Evolutionary conservation across 2,329 filamentous ascomycete species (phyloP).

Genomic region (Cladosporium sphaerospermum): DNA sequence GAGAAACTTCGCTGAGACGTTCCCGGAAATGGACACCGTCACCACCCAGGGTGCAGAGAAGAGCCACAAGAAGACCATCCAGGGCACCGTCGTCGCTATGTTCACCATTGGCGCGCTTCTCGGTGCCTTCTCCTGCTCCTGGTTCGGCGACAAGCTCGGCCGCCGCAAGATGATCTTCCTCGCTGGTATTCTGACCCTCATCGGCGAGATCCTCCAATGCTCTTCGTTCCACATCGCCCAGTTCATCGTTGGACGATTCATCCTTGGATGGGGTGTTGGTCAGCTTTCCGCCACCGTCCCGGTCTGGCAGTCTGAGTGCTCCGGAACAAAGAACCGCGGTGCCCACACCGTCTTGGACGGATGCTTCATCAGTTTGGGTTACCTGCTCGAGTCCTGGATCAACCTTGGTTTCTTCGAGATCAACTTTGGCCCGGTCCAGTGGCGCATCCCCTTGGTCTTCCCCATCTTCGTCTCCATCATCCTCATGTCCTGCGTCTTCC

Average conservation of each 20-base stretch:
- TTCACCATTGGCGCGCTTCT: conserved; percentile 44
- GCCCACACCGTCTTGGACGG: conserved; percentile 39
- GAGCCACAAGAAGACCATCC: conserved; percentile 39
- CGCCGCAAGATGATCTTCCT: conserved; percentile 12
- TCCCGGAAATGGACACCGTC: conserved; percentile 46
- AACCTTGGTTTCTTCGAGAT: conserved; percentile 40
- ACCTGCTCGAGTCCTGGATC: conserved; percentile 43
- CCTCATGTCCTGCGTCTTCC: conserved; percentile 32
- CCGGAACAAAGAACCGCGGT: conserved; percentile 34
- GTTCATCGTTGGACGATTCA: conserved; percentile 44
- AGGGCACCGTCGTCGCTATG: conserved; percentile 39
- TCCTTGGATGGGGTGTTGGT: conserved; percentile 46
- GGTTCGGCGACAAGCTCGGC: conserved; percentile 17
- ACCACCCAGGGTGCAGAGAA: conserved; percentile 34
- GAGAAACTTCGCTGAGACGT: conserved; percentile 36
- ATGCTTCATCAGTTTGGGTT: conserved; percentile 42
- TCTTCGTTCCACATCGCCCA: conserved; percentile 39
- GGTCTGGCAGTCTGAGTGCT: conserved; percentile 45
- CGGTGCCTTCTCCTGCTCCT: conserved; percentile 41
- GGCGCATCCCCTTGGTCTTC: conserved; percentile 42
- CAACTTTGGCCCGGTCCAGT: conserved; percentile 34
- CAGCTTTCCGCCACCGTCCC: conserved; percentile 46
- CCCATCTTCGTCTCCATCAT: conserved; percentile 35
- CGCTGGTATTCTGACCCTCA: conserved; percentile 36
- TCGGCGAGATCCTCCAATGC: conserved; percentile 43